These are phyloP conservation scores for Cryptococcus sp. DNA, from an alignment of 1,284 basidiomycete species.

Conservation along the genomic window DNA sequence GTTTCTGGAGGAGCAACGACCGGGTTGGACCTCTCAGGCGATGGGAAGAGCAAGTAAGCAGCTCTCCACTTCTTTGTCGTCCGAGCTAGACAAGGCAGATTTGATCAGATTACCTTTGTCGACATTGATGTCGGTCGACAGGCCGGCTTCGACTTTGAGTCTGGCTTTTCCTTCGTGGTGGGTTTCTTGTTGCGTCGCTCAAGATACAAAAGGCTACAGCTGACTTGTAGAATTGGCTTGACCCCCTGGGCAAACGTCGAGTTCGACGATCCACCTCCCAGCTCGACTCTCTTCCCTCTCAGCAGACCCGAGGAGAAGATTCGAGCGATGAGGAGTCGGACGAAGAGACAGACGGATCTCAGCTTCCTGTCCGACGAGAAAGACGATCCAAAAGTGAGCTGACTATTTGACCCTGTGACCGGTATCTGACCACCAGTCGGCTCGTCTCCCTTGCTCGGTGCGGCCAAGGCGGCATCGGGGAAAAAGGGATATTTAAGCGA, in stretches of 20 bases:
- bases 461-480: neutral
- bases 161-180: conserved; percentile 26
- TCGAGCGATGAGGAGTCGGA: conserved; percentile 9
- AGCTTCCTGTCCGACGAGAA: neutral
- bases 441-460: neutral
- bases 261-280: conserved; percentile 25
- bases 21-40: conserved; percentile 29
- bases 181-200: conserved; percentile 8
- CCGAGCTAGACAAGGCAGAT: conserved; percentile 9
- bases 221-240: conserved; percentile 36
- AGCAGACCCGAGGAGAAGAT: conserved; percentile 8
- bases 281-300: conserved; percentile 22
- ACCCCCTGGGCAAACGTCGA: conserved; percentile 18
- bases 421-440: neutral
- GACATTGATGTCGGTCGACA: conserved; percentile 16
- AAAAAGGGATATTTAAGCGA: too few relatives aligned
- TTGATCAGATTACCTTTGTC: conserved; percentile 37
- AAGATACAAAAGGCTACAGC: neutral
- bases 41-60: conserved; percentile 31
- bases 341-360: neutral
- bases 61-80: neutral
- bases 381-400: neutral
- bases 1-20: conserved; percentile 4
- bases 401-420: neutral
- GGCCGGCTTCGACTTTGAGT: conserved; percentile 10